A percentile compares a stretch with the other conserved stretches of the same genome.
These are phyloP conservation scores for Falciphora oryzae DNA, from an alignment of 2,329 filamentous ascomycete species.

Conservation along the genomic window DNA sequence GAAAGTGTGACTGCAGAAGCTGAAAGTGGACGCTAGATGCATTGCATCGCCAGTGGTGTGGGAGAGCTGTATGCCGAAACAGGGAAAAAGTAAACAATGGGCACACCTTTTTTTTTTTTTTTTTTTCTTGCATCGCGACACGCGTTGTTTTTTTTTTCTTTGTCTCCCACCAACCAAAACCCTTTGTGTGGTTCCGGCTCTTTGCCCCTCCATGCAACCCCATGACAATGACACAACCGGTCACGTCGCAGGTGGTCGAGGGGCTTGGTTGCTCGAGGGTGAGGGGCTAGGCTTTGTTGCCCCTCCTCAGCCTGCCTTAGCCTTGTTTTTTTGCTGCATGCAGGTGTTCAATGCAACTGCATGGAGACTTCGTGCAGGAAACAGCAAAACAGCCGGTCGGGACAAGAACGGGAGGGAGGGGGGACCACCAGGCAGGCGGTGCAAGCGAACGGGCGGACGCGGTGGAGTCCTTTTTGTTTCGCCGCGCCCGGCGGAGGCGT, in stretches of 20 bases:
- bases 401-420: background rate
- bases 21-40: background rate
- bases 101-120: constrained; percentile 8
- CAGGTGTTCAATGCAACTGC: background rate
- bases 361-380: background rate
- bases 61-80: background rate
- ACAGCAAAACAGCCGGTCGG: background rate
- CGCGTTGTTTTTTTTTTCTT: constrained; percentile 7
- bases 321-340: background rate
- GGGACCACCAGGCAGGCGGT: background rate
- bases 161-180: background rate
- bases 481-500: background rate
- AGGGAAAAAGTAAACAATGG: background rate
- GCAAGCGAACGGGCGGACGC: background rate
- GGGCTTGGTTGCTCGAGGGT: background rate
- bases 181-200: background rate
- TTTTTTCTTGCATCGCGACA: constrained; percentile 2
- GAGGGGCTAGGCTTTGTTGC: background rate
- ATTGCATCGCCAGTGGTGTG: background rate
- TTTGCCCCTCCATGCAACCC: background rate
- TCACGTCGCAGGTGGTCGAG: background rate
- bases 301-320: background rate
- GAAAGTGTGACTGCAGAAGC: background rate
- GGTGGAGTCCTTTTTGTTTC: background rate
- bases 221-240: constrained; percentile 1